A percentile compares a stretch with the other conserved stretches of the same genome.
phyloP scores from a whole-genome alignment of 441 rosid genomes.

The Viola pubescens region DNA sequence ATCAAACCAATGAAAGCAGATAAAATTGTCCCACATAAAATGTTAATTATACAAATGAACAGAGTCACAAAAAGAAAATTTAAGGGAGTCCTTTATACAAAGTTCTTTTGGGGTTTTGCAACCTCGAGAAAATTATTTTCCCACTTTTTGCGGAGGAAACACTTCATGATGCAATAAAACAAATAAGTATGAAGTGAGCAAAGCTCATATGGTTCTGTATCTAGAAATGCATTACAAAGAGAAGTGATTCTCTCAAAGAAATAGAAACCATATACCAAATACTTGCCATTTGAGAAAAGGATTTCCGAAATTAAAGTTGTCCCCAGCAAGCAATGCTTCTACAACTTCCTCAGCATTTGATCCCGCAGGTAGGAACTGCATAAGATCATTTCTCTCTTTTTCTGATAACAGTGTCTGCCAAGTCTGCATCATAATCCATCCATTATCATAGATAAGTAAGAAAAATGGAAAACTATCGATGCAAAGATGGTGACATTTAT shows the following conservation, averaged over 20 bases:
- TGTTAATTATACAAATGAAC: neutral
- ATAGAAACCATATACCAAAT: constrained; percentile 5
- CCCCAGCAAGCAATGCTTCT: constrained; percentile 61
- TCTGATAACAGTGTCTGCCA: constrained; percentile 72
- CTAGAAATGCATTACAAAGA: neutral
- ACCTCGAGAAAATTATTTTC: neutral
- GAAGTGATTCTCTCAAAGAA: neutral
- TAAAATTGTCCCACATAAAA: too few relatives aligned
- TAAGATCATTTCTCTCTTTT: constrained; percentile 55
- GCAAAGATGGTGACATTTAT: constrained; percentile 2
- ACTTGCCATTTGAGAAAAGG: constrained; percentile 75
- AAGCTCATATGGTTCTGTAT: neutral
- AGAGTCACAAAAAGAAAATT: neutral
- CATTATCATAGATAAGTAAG: constrained; percentile 11
- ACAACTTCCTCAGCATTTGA: constrained; percentile 50
- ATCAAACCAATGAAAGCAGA: too few relatives aligned
- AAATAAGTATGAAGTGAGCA: neutral
- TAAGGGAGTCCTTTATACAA: neutral
- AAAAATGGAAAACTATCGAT: constrained; percentile 6
- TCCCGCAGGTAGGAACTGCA: constrained; percentile 75
- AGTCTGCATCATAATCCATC: constrained; percentile 37
- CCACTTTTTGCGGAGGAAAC: neutral
- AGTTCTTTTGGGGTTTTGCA: neutral
- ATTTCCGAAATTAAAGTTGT: constrained; percentile 82
- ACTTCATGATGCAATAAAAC: neutral